These are phyloP conservation scores for Phytopythium helicoides DNA, from an alignment of 352 stramenopile species.

Conservation along the genomic window DNA sequence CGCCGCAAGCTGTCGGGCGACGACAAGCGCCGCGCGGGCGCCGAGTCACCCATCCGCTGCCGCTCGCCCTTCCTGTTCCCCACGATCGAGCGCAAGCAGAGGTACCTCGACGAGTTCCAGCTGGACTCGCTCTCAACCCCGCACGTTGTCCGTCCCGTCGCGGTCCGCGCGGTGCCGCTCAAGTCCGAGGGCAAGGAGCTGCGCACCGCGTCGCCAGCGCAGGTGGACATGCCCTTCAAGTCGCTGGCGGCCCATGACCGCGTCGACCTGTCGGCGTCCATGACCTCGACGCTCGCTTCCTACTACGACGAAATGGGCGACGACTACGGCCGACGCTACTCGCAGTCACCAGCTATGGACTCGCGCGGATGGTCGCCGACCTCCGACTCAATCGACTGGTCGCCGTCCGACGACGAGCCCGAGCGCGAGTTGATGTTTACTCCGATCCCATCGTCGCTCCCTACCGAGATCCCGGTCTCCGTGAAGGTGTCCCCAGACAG, in stretches of 20 bases:
- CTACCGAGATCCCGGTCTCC: no score
- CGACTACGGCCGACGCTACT: conserved; percentile 33
- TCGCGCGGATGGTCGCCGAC: conserved; percentile 40
- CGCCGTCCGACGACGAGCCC: conserved; percentile 31
- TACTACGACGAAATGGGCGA: conserved; percentile 71
- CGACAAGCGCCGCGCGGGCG: conserved; percentile 10
- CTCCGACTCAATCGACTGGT: conserved; percentile 50
- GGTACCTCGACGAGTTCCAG: conserved; percentile 15
- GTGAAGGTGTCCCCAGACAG: conserved; percentile 7
- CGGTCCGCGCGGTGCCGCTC: conserved; percentile 10
- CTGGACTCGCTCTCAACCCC: conserved; percentile 19
- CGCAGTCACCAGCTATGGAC: conserved; percentile 36
- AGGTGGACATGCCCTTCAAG: conserved; percentile 27
- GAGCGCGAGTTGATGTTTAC: conserved; percentile 6
- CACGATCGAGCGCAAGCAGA: conserved; percentile 28
- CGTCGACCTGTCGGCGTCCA: conserved; percentile 62
- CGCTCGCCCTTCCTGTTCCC: conserved; percentile 21
- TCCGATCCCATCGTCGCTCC: no score
- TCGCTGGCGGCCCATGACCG: conserved; percentile 18
- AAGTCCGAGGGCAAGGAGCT: conserved; percentile 17
- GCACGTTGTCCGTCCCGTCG: conserved; percentile 11
- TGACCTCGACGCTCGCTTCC: conserved; percentile 64
- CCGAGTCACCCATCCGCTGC: conserved; percentile 14
- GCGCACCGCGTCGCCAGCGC: conserved; percentile 19
- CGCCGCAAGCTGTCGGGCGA: conserved; percentile 44